A percentile compares a stretch with the other conserved stretches of the same genome.
Conservation (phyloP, 2,329 filamentous ascomycete species). For the Periglandula ipomoeae region DNA sequence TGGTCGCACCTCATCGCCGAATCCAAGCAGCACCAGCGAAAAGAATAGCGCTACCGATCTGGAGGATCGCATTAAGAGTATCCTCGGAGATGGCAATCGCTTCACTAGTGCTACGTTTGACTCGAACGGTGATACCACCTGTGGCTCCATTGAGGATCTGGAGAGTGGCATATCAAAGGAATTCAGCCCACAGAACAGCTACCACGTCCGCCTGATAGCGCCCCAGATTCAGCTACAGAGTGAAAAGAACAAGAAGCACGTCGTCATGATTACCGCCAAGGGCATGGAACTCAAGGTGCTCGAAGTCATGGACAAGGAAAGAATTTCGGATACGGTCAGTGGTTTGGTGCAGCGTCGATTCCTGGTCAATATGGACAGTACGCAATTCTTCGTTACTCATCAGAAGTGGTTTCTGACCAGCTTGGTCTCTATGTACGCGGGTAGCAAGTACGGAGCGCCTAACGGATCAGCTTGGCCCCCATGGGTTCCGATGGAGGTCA, state of each 20-base stretch:
- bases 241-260: slow-evolving; percentile 94
- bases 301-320: slow-evolving; percentile 94
- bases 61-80: slow-evolving; percentile 75
- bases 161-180: slow-evolving; percentile 74
- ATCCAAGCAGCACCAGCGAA: slow-evolving; percentile 31
- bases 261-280: slow-evolving; percentile 93
- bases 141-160: slow-evolving; percentile 48
- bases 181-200: slow-evolving; percentile 85
- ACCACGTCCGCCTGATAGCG: slow-evolving; percentile 88
- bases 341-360: slow-evolving; percentile 93
- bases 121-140: slow-evolving; percentile 22
- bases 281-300: slow-evolving; percentile 97
- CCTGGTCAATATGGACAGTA: slow-evolving; percentile 90
- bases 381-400: slow-evolving; percentile 96
- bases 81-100: slow-evolving; percentile 74
- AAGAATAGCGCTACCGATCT: slow-evolving; percentile 57
- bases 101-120: slow-evolving; percentile 47
- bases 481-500: slow-evolving; percentile 96
- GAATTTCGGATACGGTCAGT: slow-evolving; percentile 85
- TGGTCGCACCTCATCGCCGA: slow-evolving; percentile 26
- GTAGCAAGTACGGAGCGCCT: slow-evolving; percentile 82
- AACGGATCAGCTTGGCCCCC: slow-evolving; percentile 87
- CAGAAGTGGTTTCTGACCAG: slow-evolving; percentile 81
- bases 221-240: slow-evolving; percentile 97
- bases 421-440: slow-evolving; percentile 86